These are phyloP conservation scores for Wallacemonas sp. DNA, from an alignment of 208 protist species.

Conservation along the genomic window DNA sequence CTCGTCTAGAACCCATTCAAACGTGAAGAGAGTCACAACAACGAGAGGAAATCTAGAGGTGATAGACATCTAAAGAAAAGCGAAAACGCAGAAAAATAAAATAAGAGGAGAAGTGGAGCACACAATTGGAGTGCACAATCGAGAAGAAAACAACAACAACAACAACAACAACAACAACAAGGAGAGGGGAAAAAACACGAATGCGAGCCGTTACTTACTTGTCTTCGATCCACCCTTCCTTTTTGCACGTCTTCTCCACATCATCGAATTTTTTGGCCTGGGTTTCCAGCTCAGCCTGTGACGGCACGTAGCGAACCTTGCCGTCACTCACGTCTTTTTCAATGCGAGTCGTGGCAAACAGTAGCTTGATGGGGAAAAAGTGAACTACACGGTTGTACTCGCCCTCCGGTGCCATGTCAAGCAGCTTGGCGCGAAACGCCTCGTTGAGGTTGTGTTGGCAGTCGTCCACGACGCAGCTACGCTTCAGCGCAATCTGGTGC, in stretches of 20 bases:
- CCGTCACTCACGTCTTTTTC: conserved; percentile 55
- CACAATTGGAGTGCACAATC: too few species aligned
- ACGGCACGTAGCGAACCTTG: conserved; percentile 37
- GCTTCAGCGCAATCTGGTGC: conserved; percentile 38
- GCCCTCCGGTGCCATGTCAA: conserved; percentile 27
- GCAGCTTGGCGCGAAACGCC: conserved; percentile 52
- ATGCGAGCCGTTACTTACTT: neutral
- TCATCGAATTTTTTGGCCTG: conserved; percentile 33
- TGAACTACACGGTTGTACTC: conserved; percentile 58
- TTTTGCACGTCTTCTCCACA: conserved; percentile 33
- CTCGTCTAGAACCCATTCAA: too few species aligned
- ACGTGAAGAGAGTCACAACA: too few species aligned
- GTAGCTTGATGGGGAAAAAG: conserved; percentile 60
- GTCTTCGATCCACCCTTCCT: conserved; percentile 72
- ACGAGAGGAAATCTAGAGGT: conserved; percentile 2
- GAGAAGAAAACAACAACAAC: conserved; percentile 15
- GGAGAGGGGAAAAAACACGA: neutral
- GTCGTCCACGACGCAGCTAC: conserved; percentile 75
- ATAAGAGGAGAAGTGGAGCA: conserved; percentile 4
- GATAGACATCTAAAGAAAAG: conserved; percentile 16
- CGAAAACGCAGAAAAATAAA: too few species aligned
- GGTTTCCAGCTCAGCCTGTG: conserved; percentile 55
- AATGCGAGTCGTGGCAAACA: conserved; percentile 64
- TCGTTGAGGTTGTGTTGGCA: conserved; percentile 55
- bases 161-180: conserved; percentile 12